Base-by-base conservation (phyloP, 108 stramenopile genomes). In the Skeletonema costatum region DNA sequence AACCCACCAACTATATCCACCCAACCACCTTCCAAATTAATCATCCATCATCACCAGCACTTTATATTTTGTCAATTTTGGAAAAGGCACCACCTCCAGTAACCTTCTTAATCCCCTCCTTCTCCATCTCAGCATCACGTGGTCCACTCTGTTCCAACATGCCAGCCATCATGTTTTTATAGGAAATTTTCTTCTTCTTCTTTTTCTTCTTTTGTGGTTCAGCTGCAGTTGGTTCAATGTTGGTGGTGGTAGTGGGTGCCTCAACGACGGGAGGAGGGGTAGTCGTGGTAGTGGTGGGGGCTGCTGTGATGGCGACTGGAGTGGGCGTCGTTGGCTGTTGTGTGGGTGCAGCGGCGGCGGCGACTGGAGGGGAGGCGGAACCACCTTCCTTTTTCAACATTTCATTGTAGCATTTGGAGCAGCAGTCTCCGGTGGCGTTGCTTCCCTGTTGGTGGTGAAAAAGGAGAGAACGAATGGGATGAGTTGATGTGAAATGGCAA, bases 31-130 rank as follows among this genome's bases (percentile, higher is more conserved):
- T 32, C 63, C 32, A 64, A 13, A 64, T 35, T 35, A 2, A 35
- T 35, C 60, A 30, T 60, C 1, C 38, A 1, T 5, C 8, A 31
- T n/a, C 3, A 21, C 16, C 32, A 14, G 9, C 19, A 36, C 33
- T 66, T 88, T 86, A 96, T 81, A 96, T 96, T 83, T 94, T 96
- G 50, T 94, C 93, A 77, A 96, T 87, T 87, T 96, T 96, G 4
- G 83, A 77, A 71, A 96, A 96, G 53, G 83, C 83, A 56, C 95
- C 95, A 9, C 95, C 95, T 5, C 95, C 95, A 14, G 91, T 92
- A 29, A 90, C 90, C 53, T 90, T 87, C 25, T 83, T 73, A 59
- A 96, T 77, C 5, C 75, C 71, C 65, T 93, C 90, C 86, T 93
- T 89, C 78, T 93, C 91, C 72, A 83, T 86, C 68, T 90, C 87